phyloP scores from a whole-genome alignment of 2,329 filamentous ascomycete species.

The Pseudogymnoascus sp. region DNA sequence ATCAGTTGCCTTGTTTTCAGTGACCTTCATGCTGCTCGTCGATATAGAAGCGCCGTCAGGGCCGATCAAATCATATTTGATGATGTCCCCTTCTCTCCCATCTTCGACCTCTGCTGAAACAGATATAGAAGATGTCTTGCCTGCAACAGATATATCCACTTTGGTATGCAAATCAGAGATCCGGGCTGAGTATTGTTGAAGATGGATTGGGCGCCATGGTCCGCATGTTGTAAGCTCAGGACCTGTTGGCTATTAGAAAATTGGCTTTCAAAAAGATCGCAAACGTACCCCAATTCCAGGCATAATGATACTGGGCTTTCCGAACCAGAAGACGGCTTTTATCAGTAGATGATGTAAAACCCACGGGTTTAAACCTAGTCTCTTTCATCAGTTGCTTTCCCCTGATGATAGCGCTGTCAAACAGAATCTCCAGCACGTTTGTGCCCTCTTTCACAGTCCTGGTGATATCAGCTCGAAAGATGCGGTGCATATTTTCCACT shows the following conservation, averaged over 20 bases:
- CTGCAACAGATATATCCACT: slow-evolving; percentile 37
- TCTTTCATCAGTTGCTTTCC: background rate
- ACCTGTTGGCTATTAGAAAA: background rate
- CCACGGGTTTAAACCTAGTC: background rate
- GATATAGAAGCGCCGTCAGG: background rate
- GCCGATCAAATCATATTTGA: background rate
- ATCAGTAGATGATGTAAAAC: slow-evolving; percentile 32
- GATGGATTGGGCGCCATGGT: slow-evolving; percentile 59
- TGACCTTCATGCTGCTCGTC: background rate
- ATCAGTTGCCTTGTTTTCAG: background rate
- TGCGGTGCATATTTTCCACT: slow-evolving; percentile 57
- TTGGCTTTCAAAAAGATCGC: background rate
- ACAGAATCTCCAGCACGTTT: slow-evolving; percentile 47
- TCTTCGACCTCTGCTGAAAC: background rate
- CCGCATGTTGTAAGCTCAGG: slow-evolving; percentile 51
- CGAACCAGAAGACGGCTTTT: slow-evolving; percentile 23
- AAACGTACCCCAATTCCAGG: slow-evolving; percentile 62
- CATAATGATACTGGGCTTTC: slow-evolving; percentile 56
- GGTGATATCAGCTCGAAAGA: slow-evolving; percentile 45
- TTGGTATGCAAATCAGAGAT: slow-evolving; percentile 55
- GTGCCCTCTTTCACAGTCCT: slow-evolving; percentile 24
- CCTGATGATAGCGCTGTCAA: slow-evolving; percentile 38
- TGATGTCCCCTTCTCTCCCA: background rate
- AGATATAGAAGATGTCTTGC: background rate
- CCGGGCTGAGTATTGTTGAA: slow-evolving; percentile 58